Base-by-base conservation (phyloP, 2,329 filamentous ascomycete genomes). In the Paramyrothecium sp. region DNA sequence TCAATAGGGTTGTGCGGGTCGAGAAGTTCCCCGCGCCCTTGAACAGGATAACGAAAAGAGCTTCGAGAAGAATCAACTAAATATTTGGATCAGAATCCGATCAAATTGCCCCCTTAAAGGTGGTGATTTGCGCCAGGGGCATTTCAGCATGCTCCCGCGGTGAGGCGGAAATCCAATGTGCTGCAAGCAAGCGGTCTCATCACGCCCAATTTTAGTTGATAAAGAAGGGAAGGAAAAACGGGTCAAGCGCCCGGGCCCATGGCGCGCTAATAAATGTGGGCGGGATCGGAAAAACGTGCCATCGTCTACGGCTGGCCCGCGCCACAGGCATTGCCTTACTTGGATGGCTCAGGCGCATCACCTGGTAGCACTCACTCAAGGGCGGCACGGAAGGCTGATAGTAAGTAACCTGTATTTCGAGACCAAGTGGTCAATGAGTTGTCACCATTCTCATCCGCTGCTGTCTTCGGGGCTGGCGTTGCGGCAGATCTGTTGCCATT, bases 171-270 rank as follows among this genome's bases (percentile, higher is more conserved):
- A 73, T 73, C 73, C 76, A 76, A 82, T 87, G 73, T 77, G 74
- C 76, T 81, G 79, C 71, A 73, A 71, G 60, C 53, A 81, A 82
- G 83, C 84, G 82, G 79, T 79, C 87, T 90, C 89, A 83, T 92
- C 89, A 89, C 81, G 73, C 85, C 87, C 88, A 87, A 84, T 85
- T 69, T 85, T 91, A 91, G 88, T 91, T 91, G 86, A 82, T 85
- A 75, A 72, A 76, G 80, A 82, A 76, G 75, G 78, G 20, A 63
- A 47, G 51, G 68, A 65, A 60, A 57, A 66, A 68, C 56, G 60
- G 55, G 63, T 55, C 54, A 58, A 10, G 26, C 10, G 26, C 4
- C 26, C 5, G 10, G 26, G 5, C 26, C 26, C 10, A 10, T 4
- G 10, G 26, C 5, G 26, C 26, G 26, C 26, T 30, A 30, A 5